Evolutionary conservation across 78 protist genomes (phyloP).

Genomic region (Planoprotostelium fungivorum): DNA sequence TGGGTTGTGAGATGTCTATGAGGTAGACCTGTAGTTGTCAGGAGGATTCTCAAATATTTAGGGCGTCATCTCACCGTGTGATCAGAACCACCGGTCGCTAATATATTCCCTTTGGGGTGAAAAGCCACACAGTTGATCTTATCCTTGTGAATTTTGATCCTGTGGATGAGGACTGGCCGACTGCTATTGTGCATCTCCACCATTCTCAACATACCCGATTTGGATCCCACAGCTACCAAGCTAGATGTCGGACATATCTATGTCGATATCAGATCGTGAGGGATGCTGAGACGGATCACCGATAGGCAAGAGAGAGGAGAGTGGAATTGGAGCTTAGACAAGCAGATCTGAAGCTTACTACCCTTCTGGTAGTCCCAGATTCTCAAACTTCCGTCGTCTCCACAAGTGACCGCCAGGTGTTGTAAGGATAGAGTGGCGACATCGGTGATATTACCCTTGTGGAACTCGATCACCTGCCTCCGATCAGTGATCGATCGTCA

Average conservation of each 20-base stretch:
- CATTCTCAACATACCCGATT: conserved; percentile 1
- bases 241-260: neutral
- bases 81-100: neutral
- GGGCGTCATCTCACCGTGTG: neutral
- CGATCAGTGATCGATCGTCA: neutral
- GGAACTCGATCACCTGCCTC: neutral
- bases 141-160: conserved; percentile 6
- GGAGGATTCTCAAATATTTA: no score
- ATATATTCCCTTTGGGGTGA: neutral
- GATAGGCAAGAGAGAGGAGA: neutral
- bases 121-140: neutral
- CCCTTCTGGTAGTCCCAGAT: neutral
- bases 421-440: neutral
- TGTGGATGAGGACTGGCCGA: neutral
- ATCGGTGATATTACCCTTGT: conserved; percentile 3
- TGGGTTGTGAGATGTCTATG: neutral
- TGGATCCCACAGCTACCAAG: neutral
- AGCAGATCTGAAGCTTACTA: neutral
- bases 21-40: neutral
- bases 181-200: neutral
- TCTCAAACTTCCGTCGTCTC: conserved; percentile 1
- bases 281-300: neutral
- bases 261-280: neutral
- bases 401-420: neutral
- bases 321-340: neutral